phyloP scores from a whole-genome alignment of 768 basidiomycete genomes.

The Royoungia palumana region DNA sequence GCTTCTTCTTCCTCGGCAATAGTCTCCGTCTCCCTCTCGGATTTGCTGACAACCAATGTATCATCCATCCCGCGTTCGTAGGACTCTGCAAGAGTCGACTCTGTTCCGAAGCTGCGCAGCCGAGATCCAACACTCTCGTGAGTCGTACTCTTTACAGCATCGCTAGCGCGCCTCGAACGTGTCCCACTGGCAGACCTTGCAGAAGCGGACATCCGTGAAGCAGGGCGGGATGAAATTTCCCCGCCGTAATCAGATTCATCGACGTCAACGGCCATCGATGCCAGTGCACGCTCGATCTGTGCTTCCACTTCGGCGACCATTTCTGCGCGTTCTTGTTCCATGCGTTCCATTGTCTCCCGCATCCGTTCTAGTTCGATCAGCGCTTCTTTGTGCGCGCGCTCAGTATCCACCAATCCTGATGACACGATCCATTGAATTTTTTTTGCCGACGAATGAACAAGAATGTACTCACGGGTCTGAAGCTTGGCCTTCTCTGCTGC shows the following conservation, averaged over 20 bases:
- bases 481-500: constrained; percentile 76
- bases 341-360: constrained; percentile 79
- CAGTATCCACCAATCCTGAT: constrained; percentile 80
- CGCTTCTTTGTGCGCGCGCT: constrained; percentile 76
- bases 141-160: constrained; percentile 45
- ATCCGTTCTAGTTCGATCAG: constrained; percentile 78
- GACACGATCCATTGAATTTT: not conserved
- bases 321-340: constrained; percentile 83
- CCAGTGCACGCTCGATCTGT: constrained; percentile 83
- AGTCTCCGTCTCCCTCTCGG: constrained; percentile 48
- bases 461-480: constrained; percentile 63
- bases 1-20: constrained; percentile 57
- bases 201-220: constrained; percentile 60
- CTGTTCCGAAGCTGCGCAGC: constrained; percentile 71
- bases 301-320: constrained; percentile 94
- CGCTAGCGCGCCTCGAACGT: constrained; percentile 59
- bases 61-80: constrained; percentile 47
- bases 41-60: constrained; percentile 33
- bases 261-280: constrained; percentile 79
- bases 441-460: not conserved
- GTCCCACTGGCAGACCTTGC: constrained; percentile 43
- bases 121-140: constrained; percentile 31
- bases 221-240: constrained; percentile 57
- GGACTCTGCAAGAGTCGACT: constrained; percentile 74
- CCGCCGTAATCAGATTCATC: constrained; percentile 67